Evolutionary conservation across 495 filamentous ascomycete genomes (phyloP).

Genomic region (Neurospora sp.): DNA sequence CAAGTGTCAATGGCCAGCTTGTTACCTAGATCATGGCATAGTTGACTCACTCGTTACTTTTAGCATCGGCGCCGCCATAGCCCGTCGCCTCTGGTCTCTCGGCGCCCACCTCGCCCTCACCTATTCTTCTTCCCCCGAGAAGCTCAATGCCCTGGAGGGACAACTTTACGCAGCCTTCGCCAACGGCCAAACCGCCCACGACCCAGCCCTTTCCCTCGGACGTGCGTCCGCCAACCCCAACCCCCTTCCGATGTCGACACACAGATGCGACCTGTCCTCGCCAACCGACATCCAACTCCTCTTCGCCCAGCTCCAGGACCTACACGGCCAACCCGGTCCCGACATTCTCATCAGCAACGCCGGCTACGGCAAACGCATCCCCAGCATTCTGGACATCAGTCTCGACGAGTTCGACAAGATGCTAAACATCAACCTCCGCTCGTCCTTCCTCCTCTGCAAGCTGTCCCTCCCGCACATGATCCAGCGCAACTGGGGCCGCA

Average conservation of each 20-base stretch:
- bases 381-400: slow-evolving; percentile 25
- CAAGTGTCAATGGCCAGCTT: neutral
- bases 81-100: slow-evolving; percentile 41
- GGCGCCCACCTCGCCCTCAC: slow-evolving; percentile 51
- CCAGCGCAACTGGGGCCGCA: slow-evolving; percentile 50
- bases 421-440: slow-evolving; percentile 53
- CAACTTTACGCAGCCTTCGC: slow-evolving; percentile 17
- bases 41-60: neutral
- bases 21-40: neutral
- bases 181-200: slow-evolving; percentile 16
- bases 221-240: neutral
- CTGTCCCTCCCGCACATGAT: slow-evolving; percentile 57
- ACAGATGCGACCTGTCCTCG: slow-evolving; percentile 47
- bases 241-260: slow-evolving; percentile 29
- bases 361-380: slow-evolving; percentile 23
- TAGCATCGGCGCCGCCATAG: slow-evolving; percentile 53
- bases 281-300: slow-evolving; percentile 40
- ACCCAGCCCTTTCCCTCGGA: neutral
- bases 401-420: slow-evolving; percentile 59
- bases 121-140: slow-evolving; percentile 41
- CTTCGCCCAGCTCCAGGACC: slow-evolving; percentile 39
- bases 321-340: slow-evolving; percentile 42
- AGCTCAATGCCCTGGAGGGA: slow-evolving; percentile 34
- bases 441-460: slow-evolving; percentile 56
- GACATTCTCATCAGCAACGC: slow-evolving; percentile 52